phyloP scores from a whole-genome alignment of 2,329 filamentous ascomycete species.

The Fusarium odoratissimum region DNA sequence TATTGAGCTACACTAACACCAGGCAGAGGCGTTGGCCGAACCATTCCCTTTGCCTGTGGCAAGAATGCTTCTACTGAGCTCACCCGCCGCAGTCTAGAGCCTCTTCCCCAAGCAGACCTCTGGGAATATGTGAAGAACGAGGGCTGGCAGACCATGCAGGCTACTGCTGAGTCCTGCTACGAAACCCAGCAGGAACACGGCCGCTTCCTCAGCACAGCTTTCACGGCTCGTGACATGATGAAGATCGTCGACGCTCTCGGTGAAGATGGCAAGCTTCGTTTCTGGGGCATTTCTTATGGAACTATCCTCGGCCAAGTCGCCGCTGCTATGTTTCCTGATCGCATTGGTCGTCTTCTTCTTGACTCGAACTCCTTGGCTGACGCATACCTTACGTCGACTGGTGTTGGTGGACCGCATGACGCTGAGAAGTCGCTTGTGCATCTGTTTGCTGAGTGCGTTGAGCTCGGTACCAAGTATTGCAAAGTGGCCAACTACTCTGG shows the following conservation, averaged over 20 bases:
- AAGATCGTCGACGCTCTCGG: constrained; percentile 53
- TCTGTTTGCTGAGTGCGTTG: constrained; percentile 28
- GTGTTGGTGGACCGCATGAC: constrained; percentile 21
- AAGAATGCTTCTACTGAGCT: neutral
- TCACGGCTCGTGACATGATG: constrained; percentile 55
- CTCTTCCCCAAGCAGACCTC: constrained; percentile 11
- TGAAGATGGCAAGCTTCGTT: constrained; percentile 50
- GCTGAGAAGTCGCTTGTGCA: constrained; percentile 22
- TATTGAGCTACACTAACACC: neutral
- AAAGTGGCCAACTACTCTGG: constrained; percentile 29
- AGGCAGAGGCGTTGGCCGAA: constrained; percentile 27
- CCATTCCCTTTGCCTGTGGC: constrained; percentile 32
- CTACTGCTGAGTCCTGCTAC: constrained; percentile 39
- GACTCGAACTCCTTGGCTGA: constrained; percentile 34
- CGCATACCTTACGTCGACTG: constrained; percentile 17
- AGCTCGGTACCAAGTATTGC: constrained; percentile 23
- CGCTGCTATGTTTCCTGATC: constrained; percentile 41
- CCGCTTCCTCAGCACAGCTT: constrained; percentile 48
- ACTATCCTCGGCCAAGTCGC: constrained; percentile 37
- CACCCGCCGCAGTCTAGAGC: constrained; percentile 3
- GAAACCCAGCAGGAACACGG: constrained; percentile 42
- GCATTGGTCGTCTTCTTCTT: constrained; percentile 39
- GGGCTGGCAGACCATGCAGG: neutral
- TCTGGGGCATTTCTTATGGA: constrained; percentile 48
- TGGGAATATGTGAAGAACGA: constrained; percentile 24